Evolutionary conservation across 305 asterid genomes (phyloP), one percentile per base, ranked within the genome.

Genomic region (Fraxinus platypoda): DNA sequence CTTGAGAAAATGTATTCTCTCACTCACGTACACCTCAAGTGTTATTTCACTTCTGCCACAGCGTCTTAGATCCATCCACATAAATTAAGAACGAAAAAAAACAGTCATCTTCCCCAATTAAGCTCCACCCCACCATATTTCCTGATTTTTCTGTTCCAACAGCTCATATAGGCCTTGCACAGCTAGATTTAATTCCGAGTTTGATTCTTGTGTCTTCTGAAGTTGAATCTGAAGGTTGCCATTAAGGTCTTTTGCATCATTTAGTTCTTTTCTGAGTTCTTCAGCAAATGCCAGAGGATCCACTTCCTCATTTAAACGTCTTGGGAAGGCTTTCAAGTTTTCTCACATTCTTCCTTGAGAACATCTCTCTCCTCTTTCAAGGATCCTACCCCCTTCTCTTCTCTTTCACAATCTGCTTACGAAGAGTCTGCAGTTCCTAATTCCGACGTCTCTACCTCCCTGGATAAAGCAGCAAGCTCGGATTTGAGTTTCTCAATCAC

Each of bases 391-490:
- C 28, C n/a, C 28, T 26, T 26, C 28, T 26, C 1, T 26, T 26
- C 91, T 26, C 28, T 26, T 26, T 26, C 28, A 26, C 28, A 26
- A 26, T 26, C 28, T 26, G 28, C 28, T 26, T 26, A 38, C 97
- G 94, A 54, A 97, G 97, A 26, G 97, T 90, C 90, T 97, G 99
- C 54, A 92, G 84, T 90, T 97, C 98, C 98, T 84, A 94, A 81
- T 49, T 94, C 97, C 0, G 98, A 94, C 91, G 95, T 88, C 85
- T 91, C 96, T 0, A 93, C 94, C 75, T 92, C 97, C 85, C 98
- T 92, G 1, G 95, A 86, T 87, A 91, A 82, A 86, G 91, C 89
- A 34, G 91, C 79, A 38, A 93, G 82, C 74, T 96, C 98, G 3
- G 92, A 82, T 91, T 85, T 93, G 84, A 93, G 95, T 85, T 91